These are phyloP conservation scores for Apiospora hydei DNA, from an alignment of 2,329 filamentous ascomycete genomes.

Conservation along the genomic window DNA sequence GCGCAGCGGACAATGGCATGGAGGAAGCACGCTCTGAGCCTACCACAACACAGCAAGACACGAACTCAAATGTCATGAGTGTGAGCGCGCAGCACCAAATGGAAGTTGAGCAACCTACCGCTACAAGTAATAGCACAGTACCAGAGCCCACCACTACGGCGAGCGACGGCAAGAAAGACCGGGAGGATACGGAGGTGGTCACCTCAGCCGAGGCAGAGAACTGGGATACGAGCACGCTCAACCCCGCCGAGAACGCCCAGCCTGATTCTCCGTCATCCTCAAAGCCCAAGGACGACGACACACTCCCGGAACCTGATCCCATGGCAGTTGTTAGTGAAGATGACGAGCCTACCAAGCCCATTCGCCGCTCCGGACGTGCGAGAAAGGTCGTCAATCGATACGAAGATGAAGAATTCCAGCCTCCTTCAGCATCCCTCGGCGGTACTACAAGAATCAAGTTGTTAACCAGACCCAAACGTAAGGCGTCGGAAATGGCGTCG, in stretches of 20 bases:
- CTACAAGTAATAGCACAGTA: neutral
- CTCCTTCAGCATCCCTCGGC: conserved; percentile 1
- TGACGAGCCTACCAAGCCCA: neutral
- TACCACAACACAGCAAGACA: neutral
- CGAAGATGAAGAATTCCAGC: conserved; percentile 22
- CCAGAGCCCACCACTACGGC: neutral
- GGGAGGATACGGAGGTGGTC: neutral
- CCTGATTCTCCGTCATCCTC: conserved; percentile 9
- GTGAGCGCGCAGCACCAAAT: neutral
- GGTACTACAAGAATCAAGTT: neutral
- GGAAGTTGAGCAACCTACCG: neutral
- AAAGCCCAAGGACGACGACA: conserved; percentile 16
- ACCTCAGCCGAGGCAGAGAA: neutral
- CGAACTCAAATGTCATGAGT: neutral
- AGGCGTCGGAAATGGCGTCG: conserved; percentile 46
- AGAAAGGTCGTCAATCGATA: conserved; percentile 24
- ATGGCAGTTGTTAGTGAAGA: neutral
- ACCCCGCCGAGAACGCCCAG: neutral
- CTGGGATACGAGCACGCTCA: neutral
- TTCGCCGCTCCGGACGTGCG: conserved; percentile 24
- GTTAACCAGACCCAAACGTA: conserved; percentile 50
- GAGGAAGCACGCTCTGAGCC: neutral
- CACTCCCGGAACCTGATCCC: conserved; percentile 25
- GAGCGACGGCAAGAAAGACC: neutral
- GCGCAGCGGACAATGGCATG: neutral